Evolutionary conservation across 306 rosid species (phyloP).

Genomic region (Acmispon strigosus): DNA sequence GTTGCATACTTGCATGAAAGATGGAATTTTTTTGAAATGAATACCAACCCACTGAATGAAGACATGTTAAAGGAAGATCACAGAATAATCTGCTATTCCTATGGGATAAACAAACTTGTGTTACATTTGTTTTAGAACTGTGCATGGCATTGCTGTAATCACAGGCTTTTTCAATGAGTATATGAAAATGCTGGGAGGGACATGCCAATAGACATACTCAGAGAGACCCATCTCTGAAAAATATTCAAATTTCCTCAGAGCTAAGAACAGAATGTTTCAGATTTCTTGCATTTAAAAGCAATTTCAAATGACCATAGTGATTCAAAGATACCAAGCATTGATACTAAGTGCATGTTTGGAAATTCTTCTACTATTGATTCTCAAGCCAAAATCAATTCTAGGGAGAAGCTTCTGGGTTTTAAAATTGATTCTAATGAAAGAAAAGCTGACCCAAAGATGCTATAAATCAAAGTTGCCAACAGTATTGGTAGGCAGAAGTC

Average conservation of each 20-base stretch:
- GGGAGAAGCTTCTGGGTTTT: too few relatives aligned
- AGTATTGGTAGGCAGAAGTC: neutral
- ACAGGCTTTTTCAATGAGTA: neutral
- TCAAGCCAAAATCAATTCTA: too few relatives aligned
- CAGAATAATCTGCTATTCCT: neutral
- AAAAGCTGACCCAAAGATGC: neutral
- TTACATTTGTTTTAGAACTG: neutral
- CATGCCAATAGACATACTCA: neutral
- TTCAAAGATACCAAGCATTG: too few relatives aligned
- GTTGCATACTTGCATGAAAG: neutral
- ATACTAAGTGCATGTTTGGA: too few relatives aligned
- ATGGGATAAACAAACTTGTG: neutral
- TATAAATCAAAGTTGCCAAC: conserved; percentile 15
- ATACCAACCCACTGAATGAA: neutral
- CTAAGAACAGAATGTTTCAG: neutral
- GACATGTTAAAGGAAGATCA: neutral
- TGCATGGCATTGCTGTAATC: neutral
- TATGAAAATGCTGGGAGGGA: neutral
- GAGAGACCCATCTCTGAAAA: neutral
- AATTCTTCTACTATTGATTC: too few relatives aligned
- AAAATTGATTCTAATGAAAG: too few relatives aligned
- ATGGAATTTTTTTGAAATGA: neutral
- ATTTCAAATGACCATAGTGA: neutral
- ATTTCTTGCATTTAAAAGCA: neutral
- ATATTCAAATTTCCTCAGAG: neutral